Evolutionary conservation across 1,284 basidiomycete species (phyloP).

Genomic region (Ceratobasidium sp.): DNA sequence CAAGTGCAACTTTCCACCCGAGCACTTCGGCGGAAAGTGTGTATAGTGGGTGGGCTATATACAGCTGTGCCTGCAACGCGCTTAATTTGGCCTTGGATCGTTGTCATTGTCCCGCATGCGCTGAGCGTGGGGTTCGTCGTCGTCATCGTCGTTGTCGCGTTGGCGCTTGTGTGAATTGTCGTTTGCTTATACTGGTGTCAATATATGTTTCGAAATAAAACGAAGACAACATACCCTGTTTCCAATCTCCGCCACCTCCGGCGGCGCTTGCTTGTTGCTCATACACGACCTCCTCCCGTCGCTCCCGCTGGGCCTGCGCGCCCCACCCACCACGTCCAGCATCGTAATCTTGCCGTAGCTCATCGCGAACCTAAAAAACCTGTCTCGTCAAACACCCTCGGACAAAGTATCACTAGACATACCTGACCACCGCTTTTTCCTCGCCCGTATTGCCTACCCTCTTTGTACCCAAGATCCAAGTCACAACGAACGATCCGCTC

Average conservation of each 20-base stretch:
- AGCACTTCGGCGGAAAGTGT: constrained; percentile 53
- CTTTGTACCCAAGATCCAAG: constrained; percentile 96
- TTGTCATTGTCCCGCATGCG: constrained; percentile 25
- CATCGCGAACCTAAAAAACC: constrained; percentile 72
- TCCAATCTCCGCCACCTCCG: constrained; percentile 84
- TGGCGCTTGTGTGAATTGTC: constrained; percentile 42
- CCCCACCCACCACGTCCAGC: constrained; percentile 97
- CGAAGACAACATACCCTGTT: constrained; percentile 24
- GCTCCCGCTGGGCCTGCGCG: constrained; percentile 78
- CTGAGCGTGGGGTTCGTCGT: constrained; percentile 45
- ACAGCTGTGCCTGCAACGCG: constrained; percentile 5
- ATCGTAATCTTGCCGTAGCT: constrained; percentile 97
- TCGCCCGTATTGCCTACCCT: constrained; percentile 96
- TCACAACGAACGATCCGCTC: constrained; percentile 98
- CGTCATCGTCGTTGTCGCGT: constrained; percentile 49
- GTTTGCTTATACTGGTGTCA: constrained; percentile 10
- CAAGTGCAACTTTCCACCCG: constrained; percentile 65
- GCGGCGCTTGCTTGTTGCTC: constrained; percentile 64
- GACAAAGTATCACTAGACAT: constrained; percentile 26
- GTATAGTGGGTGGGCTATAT: constrained; percentile 31
- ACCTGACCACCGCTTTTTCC: constrained; percentile 97
- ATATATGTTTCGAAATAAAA: not conserved
- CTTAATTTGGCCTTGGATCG: not conserved
- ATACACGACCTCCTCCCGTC: constrained; percentile 88
- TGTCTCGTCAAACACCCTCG: not conserved